Evolutionary conservation across 352 stramenopile genomes (phyloP).

Genomic region (Blastocystis sp.): DNA sequence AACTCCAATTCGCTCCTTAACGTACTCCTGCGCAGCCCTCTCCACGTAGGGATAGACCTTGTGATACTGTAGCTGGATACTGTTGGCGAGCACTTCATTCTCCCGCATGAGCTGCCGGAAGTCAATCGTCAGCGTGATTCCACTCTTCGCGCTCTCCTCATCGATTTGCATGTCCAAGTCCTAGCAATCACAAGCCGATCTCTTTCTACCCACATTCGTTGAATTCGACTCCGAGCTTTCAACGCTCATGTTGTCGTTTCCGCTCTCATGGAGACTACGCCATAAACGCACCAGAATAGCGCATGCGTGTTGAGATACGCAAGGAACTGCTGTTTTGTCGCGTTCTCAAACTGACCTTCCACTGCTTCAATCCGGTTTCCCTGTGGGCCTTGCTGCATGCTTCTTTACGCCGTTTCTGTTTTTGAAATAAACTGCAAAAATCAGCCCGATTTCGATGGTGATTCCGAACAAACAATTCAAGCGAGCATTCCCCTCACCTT

Average conservation of each 20-base stretch:
- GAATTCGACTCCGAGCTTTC: not conserved
- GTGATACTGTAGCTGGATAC: constrained; percentile 69
- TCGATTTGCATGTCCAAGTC: constrained; percentile 44
- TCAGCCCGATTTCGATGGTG: not conserved
- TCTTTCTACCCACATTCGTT: constrained; percentile 9
- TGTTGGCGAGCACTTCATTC: constrained; percentile 35
- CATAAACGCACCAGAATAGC: not conserved
- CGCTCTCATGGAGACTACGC: constrained; percentile 51
- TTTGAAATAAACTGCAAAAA: not conserved
- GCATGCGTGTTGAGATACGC: constrained; percentile 61
- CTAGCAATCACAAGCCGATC: not conserved
- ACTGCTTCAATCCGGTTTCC: not conserved
- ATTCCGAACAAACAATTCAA: constrained; percentile 11
- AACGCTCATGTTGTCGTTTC: not conserved
- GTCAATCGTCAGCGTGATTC: constrained; percentile 45
- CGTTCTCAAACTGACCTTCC: constrained; percentile 42
- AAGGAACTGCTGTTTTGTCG: constrained; percentile 60
- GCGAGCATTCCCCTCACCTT: constrained; percentile 63
- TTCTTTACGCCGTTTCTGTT: not conserved
- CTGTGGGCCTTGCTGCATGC: constrained; percentile 9
- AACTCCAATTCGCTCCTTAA: constrained; percentile 74
- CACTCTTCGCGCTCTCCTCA: constrained; percentile 10
- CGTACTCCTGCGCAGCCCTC: constrained; percentile 73
- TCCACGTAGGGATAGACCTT: constrained; percentile 72
- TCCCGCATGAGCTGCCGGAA: constrained; percentile 37